Conservation (phyloP, 2,329 filamentous ascomycete genomes). For the Rutstroemia sp. region DNA sequence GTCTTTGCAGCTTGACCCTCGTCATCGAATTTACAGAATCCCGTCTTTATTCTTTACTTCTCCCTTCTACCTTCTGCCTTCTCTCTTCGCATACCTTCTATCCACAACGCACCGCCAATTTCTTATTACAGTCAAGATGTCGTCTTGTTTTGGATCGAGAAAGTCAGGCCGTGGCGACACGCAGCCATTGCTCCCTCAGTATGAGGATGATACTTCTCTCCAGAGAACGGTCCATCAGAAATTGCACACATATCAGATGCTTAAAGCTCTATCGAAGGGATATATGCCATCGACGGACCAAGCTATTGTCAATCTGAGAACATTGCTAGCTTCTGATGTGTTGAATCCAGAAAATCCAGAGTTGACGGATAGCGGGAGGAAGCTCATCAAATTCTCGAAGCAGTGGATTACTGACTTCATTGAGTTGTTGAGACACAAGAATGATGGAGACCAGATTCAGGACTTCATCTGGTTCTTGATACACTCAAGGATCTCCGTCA, state of each 20-base stretch:
- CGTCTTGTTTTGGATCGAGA: slow-evolving; percentile 28
- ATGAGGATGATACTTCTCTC: slow-evolving; percentile 71
- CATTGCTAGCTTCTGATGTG: slow-evolving; percentile 68
- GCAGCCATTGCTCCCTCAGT: slow-evolving; percentile 72
- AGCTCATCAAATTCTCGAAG: slow-evolving; percentile 63
- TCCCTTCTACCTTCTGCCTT: neutral
- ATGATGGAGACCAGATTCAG: slow-evolving; percentile 76
- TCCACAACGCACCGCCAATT: neutral
- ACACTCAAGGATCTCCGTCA: slow-evolving; percentile 63
- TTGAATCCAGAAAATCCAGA: slow-evolving; percentile 69
- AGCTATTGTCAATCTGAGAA: slow-evolving; percentile 69
- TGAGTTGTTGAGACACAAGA: slow-evolving; percentile 76
- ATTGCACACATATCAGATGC: slow-evolving; percentile 88
- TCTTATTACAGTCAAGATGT: slow-evolving; percentile 20
- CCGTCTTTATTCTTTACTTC: neutral
- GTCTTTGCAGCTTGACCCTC: slow-evolving; percentile 3
- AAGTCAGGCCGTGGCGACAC: slow-evolving; percentile 25
- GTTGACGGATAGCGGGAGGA: slow-evolving; percentile 69
- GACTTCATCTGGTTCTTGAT: slow-evolving; percentile 83
- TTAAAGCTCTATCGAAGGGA: slow-evolving; percentile 71
- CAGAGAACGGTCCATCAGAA: slow-evolving; percentile 79
- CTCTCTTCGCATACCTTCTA: neutral
- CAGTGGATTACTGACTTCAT: slow-evolving; percentile 75
- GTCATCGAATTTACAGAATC: slow-evolving; percentile 3
- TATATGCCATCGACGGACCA: slow-evolving; percentile 93